Conservation (phyloP, 2,329 filamentous ascomycete genomes). For the Talaromyces sp. region DNA sequence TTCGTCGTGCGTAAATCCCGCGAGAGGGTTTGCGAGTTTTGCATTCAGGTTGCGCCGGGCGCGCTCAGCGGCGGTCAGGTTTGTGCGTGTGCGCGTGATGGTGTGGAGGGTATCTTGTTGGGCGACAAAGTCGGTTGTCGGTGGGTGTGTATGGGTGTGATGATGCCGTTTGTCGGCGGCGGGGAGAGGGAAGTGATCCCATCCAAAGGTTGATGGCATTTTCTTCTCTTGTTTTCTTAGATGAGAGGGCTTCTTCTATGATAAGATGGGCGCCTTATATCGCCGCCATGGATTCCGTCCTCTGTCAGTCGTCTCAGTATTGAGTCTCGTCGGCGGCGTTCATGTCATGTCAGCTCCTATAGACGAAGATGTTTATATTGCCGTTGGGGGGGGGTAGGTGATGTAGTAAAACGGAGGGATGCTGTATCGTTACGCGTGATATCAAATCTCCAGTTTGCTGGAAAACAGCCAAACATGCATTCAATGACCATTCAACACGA, state of each 20-base stretch:
- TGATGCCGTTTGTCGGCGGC: neutral
- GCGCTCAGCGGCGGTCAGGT: conserved; percentile 37
- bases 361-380: neutral
- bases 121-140: conserved; percentile 11
- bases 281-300: neutral
- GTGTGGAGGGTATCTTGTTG: conserved; percentile 19
- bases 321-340: neutral
- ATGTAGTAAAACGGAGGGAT: neutral
- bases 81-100: conserved; percentile 18
- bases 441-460: neutral
- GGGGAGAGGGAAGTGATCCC: conserved; percentile 2
- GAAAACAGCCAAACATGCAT: neutral
- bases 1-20: conserved; percentile 48
- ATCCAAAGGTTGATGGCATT: conserved; percentile 5
- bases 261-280: neutral
- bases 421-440: neutral
- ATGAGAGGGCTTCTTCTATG: no score
- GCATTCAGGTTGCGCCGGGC: conserved; percentile 44
- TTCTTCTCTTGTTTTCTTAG: neutral
- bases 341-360: neutral
- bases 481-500: neutral
- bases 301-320: neutral
- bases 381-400: neutral
- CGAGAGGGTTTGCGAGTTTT: conserved; percentile 53
- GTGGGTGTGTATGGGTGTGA: neutral